phyloP scores from a whole-genome alignment of 768 basidiomycete species.

The Pleurotus giganteus region DNA sequence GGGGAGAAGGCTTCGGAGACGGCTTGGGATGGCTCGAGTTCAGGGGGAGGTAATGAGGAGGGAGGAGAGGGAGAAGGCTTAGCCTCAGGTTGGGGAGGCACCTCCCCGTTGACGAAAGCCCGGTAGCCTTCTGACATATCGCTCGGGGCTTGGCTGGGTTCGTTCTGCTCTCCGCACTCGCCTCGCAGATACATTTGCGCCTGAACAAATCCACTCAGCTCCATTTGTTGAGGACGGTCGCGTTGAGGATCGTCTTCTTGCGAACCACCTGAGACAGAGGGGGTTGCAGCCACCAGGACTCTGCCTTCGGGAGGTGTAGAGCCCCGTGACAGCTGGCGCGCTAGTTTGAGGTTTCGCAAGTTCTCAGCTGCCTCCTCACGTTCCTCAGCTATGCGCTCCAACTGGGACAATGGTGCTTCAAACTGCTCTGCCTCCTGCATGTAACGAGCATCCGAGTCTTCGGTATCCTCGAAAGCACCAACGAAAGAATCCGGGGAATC shows the following conservation, averaged over 20 bases:
- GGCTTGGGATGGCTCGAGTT: not conserved
- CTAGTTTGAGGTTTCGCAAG: not conserved
- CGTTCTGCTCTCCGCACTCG: not conserved
- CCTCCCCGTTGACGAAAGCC: not conserved
- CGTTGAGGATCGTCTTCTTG: slow-evolving; percentile 23
- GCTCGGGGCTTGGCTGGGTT: not conserved
- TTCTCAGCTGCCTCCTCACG: not conserved
- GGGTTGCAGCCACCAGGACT: slow-evolving; percentile 53
- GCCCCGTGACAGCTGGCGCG: not conserved
- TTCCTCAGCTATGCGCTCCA: slow-evolving; percentile 34
- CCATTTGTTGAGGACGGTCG: not conserved
- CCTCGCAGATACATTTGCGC: not conserved
- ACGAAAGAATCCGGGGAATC: slow-evolving; percentile 65
- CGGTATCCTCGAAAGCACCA: slow-evolving; percentile 46
- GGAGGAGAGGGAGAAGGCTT: not conserved
- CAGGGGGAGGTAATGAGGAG: slow-evolving; percentile 1
- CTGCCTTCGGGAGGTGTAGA: slow-evolving; percentile 16
- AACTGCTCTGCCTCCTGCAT: slow-evolving; percentile 33
- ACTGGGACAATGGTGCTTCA: slow-evolving; percentile 55
- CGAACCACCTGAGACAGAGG: slow-evolving; percentile 42
- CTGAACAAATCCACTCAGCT: not conserved
- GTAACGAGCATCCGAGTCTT: slow-evolving; percentile 12
- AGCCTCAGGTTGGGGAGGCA: not conserved
- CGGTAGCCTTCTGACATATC: not conserved
- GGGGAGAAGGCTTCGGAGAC: slow-evolving; percentile 13